phyloP scores from a whole-genome alignment of 225 moss, liverwort and hornwort species.

The Pleurozium schreberi region DNA sequence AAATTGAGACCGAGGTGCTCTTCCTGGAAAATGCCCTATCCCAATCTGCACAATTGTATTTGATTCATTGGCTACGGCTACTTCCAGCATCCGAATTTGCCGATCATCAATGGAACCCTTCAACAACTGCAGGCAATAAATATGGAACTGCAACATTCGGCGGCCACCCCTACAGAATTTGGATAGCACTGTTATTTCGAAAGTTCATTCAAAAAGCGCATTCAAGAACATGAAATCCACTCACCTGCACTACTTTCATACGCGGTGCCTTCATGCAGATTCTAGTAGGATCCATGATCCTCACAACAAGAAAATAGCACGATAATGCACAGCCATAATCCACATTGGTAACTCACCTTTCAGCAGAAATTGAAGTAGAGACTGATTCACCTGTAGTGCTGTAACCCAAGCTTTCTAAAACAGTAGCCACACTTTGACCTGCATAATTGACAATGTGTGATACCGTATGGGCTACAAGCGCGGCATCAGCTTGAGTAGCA shows the following conservation, averaged over 20 bases:
- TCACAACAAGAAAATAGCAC: neutral
- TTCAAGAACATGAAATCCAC: neutral
- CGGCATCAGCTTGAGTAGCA: constrained; percentile 69
- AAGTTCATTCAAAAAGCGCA: neutral
- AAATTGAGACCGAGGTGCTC: constrained; percentile 71
- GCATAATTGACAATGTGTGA: constrained; percentile 44
- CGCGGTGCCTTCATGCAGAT: neutral
- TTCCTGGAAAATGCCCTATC: constrained; percentile 59
- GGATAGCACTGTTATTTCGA: constrained; percentile 10
- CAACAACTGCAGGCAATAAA: constrained; percentile 76
- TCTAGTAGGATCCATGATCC: neutral
- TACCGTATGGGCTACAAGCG: constrained; percentile 66
- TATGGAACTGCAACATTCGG: constrained; percentile 80
- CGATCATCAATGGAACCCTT: constrained; percentile 82
- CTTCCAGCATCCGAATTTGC: constrained; percentile 87
- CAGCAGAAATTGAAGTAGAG: constrained; percentile 34
- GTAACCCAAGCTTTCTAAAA: constrained; percentile 60
- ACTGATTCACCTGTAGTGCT: constrained; percentile 26
- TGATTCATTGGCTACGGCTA: constrained; percentile 78
- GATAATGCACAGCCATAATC: neutral
- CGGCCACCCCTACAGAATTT: constrained; percentile 56
- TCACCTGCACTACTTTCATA: neutral
- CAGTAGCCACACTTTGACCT: constrained; percentile 46
- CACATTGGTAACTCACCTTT: constrained; percentile 15
- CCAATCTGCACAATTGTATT: constrained; percentile 44